phyloP scores from a whole-genome alignment of 257 asterid genomes.

The Striga asiatica region DNA sequence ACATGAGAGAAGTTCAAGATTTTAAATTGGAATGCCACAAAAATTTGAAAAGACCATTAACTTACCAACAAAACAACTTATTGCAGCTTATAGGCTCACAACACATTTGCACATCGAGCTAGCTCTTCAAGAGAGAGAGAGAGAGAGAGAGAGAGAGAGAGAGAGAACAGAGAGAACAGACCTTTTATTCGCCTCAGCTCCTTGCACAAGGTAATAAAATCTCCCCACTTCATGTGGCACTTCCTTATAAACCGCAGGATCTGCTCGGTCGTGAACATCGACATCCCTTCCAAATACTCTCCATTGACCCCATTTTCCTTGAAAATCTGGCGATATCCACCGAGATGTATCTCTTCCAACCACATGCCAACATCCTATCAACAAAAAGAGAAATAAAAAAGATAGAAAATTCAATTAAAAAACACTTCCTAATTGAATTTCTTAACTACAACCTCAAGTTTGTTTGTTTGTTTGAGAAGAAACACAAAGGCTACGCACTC shows the following conservation, averaged over 20 bases:
- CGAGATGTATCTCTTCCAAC: slow-evolving; percentile 96
- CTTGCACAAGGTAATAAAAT: slow-evolving; percentile 96
- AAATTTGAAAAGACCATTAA: not conserved
- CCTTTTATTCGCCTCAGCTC: slow-evolving; percentile 99
- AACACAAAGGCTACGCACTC: not conserved
- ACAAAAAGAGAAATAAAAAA: slow-evolving; percentile 7
- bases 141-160: not conserved
- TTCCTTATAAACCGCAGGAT: slow-evolving; percentile 95
- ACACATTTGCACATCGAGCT: too few relatives aligned
- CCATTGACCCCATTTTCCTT: slow-evolving; percentile 95
- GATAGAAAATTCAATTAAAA: not conserved
- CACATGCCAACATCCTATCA: slow-evolving; percentile 93
- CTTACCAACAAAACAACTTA: not conserved
- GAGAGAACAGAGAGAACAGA: too few relatives aligned
- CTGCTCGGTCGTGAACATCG: slow-evolving; percentile 97
- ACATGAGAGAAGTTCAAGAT: not conserved
- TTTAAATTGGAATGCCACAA: not conserved
- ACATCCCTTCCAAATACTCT: slow-evolving; percentile 96
- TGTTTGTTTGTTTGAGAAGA: slow-evolving; percentile 5
- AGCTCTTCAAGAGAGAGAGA: too few relatives aligned
- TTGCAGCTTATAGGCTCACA: too few relatives aligned
- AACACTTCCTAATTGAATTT: slow-evolving; percentile 7
- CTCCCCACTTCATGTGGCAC: slow-evolving; percentile 99
- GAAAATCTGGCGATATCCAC: slow-evolving; percentile 74
- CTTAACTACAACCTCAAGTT: not conserved